A percentile compares a stretch with the other conserved stretches of the same genome.
These are phyloP conservation scores for Lasiosphaeria ovina DNA, from an alignment of 495 filamentous ascomycete species.

Conservation along the genomic window DNA sequence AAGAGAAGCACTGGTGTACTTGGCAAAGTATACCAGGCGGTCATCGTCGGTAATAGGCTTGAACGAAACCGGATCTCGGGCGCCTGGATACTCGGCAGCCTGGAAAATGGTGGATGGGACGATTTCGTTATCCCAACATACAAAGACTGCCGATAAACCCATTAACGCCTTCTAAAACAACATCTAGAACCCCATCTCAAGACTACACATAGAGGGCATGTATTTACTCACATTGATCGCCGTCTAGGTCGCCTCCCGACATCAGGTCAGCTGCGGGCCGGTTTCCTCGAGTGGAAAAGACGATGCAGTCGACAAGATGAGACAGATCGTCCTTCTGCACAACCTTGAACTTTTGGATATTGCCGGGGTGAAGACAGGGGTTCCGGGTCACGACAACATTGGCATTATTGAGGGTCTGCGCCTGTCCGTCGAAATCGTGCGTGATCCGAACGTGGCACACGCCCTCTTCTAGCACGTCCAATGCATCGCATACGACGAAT, in stretches of 20 bases:
- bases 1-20: constrained; percentile 47
- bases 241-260: constrained; percentile 55
- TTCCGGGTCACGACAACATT: constrained; percentile 52
- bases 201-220: too few relatives aligned
- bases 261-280: constrained; percentile 52
- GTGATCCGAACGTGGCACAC: constrained; percentile 48
- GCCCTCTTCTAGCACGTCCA: constrained; percentile 43
- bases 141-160: constrained; percentile 44
- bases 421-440: constrained; percentile 40
- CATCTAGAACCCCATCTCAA: too few relatives aligned
- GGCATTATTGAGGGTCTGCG: constrained; percentile 37
- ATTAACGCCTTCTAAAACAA: too few relatives aligned
- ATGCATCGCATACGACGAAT: constrained; percentile 51
- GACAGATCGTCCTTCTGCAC: constrained; percentile 40
- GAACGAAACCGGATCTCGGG: constrained; percentile 43
- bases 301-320: constrained; percentile 52
- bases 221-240: constrained; percentile 51
- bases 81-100: constrained; percentile 47
- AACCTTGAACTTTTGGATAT: constrained; percentile 51
- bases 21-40: constrained; percentile 47
- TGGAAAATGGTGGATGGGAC: constrained; percentile 44
- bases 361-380: constrained; percentile 53
- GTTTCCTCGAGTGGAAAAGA: constrained; percentile 47
- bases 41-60: constrained; percentile 45
- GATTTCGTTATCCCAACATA: constrained; percentile 51